A percentile compares a stretch with the other conserved stretches of the same genome.
These are phyloP conservation scores for Plasmodium relictum DNA, from an alignment of 169 alveolate species.

Conservation along the genomic window DNA sequence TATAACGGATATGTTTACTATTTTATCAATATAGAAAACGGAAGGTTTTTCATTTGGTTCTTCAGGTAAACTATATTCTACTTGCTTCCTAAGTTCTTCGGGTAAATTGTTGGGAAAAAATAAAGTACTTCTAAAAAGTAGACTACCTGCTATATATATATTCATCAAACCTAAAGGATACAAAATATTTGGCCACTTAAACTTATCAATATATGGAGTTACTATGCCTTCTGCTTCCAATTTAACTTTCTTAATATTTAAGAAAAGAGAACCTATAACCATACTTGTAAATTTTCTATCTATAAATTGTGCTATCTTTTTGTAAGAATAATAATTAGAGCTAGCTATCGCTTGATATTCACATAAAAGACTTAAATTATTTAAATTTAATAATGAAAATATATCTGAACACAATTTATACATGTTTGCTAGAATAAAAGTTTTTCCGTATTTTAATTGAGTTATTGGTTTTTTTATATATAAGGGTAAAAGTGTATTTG, in stretches of 20 bases:
- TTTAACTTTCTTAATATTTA: neutral
- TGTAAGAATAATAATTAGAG: conserved; percentile 25
- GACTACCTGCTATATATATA: conserved; percentile 19
- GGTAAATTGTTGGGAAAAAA: conserved; percentile 38
- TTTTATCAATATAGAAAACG: conserved; percentile 1
- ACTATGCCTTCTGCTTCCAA: neutral
- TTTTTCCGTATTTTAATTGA: conserved; percentile 62
- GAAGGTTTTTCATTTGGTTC: conserved; percentile 13
- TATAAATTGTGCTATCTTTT: conserved; percentile 30
- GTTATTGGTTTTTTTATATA: conserved; percentile 45
- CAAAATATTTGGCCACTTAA: neutral
- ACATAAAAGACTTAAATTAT: conserved; percentile 39
- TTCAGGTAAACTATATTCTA: neutral
- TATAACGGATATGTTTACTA: conserved; percentile 1
- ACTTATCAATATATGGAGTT: neutral
- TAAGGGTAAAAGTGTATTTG: conserved; percentile 55
- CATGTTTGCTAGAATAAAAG: conserved; percentile 66
- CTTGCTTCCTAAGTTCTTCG: conserved; percentile 39
- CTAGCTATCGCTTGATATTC: conserved; percentile 55
- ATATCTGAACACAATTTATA: conserved; percentile 27
- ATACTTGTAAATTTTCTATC: conserved; percentile 36
- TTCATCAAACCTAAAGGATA: neutral
- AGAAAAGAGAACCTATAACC: neutral
- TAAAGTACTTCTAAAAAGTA: neutral
- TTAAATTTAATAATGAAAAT: conserved; percentile 25